These are phyloP conservation scores for Didymella exigua DNA, from an alignment of 2,329 filamentous ascomycete species.

Conservation along the genomic window DNA sequence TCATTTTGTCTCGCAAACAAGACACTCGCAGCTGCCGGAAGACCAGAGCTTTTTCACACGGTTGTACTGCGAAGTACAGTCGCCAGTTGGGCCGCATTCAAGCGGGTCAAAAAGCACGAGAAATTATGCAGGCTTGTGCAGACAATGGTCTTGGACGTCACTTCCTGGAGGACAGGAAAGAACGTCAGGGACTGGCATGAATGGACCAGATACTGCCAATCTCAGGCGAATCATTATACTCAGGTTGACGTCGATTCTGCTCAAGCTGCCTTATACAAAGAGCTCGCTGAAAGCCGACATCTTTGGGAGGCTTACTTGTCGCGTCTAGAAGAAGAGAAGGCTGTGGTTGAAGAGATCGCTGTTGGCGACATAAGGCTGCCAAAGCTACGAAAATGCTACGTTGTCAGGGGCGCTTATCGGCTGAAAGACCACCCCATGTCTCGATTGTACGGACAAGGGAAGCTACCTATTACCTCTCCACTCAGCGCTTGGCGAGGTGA, in stretches of 20 bases:
- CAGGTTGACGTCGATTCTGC: neutral
- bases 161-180: conserved; percentile 10
- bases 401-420: neutral
- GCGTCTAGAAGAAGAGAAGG: conserved; percentile 12
- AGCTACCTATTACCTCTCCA: neutral
- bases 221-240: neutral
- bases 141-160: conserved; percentile 21
- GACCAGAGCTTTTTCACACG: conserved; percentile 14
- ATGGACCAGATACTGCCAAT: conserved; percentile 15
- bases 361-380: neutral
- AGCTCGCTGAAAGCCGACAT: conserved; percentile 4
- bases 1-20: conserved; percentile 21
- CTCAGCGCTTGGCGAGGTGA: conserved; percentile 8
- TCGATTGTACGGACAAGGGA: neutral
- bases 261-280: neutral
- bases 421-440: neutral
- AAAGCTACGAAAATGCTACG: neutral
- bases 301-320: conserved; percentile 16
- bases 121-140: conserved; percentile 14
- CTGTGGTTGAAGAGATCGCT: neutral
- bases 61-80: conserved; percentile 18
- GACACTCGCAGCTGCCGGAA: conserved; percentile 4
- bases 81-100: conserved; percentile 15
- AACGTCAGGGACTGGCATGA: conserved; percentile 10
- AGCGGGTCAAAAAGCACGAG: conserved; percentile 1